Percentiles rank a stretch among this genome's conserved stretches.
phyloP scores from a whole-genome alignment of 2,329 filamentous ascomycete species.

The Alternaria ventricosa region DNA sequence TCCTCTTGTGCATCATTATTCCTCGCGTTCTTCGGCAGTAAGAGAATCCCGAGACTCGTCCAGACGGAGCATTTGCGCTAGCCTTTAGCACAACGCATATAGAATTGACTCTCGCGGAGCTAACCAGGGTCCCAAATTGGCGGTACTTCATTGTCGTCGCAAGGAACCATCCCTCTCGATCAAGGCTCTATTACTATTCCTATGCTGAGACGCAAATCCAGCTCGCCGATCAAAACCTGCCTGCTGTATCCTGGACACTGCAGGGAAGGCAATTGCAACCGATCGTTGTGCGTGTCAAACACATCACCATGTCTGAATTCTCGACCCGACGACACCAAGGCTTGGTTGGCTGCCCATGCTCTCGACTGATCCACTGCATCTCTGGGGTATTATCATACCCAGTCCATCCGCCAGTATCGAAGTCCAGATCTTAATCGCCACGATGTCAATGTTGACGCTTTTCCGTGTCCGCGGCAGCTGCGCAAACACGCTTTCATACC shows the following conservation, averaged over 20 bases:
- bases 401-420: neutral
- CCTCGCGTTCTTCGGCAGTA: neutral
- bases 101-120: slow-evolving; percentile 20
- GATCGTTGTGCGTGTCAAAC: neutral
- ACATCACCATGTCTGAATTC: neutral
- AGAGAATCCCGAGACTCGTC: neutral
- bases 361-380: neutral
- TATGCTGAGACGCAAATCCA: neutral
- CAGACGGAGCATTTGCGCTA: neutral
- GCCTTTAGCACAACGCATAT: slow-evolving; percentile 3
- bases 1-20: neutral
- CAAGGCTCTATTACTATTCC: neutral
- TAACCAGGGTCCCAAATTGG: slow-evolving; percentile 10
- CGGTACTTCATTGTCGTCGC: slow-evolving; percentile 17
- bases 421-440: neutral
- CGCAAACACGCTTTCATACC: neutral
- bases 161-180: slow-evolving; percentile 12
- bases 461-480: neutral
- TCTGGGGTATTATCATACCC: neutral
- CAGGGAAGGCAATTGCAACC: neutral
- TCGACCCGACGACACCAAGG: neutral
- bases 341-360: neutral
- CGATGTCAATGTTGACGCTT: neutral
- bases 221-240: neutral
- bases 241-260: neutral